These are phyloP conservation scores for Thermochaetoides thermophila DNA, from an alignment of 495 filamentous ascomycete species.

Conservation along the genomic window DNA sequence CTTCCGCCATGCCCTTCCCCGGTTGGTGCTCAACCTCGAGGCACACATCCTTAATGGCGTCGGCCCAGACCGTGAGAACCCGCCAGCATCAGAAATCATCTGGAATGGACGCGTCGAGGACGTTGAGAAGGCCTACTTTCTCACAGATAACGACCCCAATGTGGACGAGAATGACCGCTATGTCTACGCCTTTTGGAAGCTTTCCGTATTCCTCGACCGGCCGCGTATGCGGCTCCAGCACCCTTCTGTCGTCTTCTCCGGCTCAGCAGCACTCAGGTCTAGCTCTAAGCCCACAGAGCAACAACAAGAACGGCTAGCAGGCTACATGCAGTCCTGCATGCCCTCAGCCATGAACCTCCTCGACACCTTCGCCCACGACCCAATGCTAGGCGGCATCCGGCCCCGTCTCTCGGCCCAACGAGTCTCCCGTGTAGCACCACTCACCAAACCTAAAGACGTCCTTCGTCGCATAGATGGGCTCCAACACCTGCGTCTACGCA, in stretches of 20 bases:
- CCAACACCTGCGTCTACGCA: constrained; percentile 50
- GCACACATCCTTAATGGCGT: constrained; percentile 52
- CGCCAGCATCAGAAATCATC: constrained; percentile 47
- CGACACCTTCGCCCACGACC: constrained; percentile 59
- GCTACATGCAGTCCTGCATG: constrained; percentile 62
- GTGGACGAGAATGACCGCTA: constrained; percentile 27
- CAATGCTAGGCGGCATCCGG: constrained; percentile 44
- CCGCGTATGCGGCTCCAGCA: constrained; percentile 66
- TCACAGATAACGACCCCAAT: constrained; percentile 40
- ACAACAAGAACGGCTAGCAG: constrained; percentile 34
- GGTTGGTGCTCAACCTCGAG: constrained; percentile 55
- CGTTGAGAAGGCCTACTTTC: constrained; percentile 44
- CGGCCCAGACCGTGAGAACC: constrained; percentile 25
- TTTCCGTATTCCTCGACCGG: constrained; percentile 58
- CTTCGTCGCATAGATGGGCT: constrained; percentile 48
- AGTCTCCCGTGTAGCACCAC: constrained; percentile 60
- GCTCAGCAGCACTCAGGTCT: constrained; percentile 50
- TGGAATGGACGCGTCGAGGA: constrained; percentile 46
- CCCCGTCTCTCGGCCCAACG: constrained; percentile 68
- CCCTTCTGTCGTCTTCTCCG: constrained; percentile 61
- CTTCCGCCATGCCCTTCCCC: constrained; percentile 44
- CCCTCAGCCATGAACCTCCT: constrained; percentile 71
- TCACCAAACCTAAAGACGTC: constrained; percentile 35
- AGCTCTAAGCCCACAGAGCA: constrained; percentile 32
- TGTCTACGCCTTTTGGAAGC: constrained; percentile 67